phyloP scores from a whole-genome alignment of 2,329 filamentous ascomycete genomes.

The Talaromyces amestolkiae region DNA sequence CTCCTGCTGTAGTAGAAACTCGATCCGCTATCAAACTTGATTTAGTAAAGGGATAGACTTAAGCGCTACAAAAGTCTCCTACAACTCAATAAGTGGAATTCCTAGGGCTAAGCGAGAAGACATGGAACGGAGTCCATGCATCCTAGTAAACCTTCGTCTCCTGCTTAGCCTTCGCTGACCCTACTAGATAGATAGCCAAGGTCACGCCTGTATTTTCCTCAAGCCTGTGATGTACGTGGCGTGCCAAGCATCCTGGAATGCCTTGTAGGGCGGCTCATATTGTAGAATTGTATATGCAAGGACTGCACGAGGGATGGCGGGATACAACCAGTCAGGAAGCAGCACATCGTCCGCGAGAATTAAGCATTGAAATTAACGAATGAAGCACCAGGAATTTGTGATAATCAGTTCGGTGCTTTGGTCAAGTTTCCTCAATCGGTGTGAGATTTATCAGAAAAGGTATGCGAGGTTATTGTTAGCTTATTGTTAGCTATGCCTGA shows the following conservation, averaged over 20 bases:
- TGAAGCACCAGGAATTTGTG: background rate
- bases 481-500: background rate
- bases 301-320: conserved; percentile 15
- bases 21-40: background rate
- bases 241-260: conserved; percentile 18
- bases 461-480: background rate
- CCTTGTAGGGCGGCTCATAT: conserved; percentile 11
- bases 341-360: background rate
- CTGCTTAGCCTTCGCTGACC: background rate
- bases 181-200: background rate
- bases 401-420: background rate
- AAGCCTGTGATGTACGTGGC: conserved; percentile 13
- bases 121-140: background rate
- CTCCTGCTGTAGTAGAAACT: background rate
- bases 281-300: conserved; percentile 19
- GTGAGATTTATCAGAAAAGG: background rate
- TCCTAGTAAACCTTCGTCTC: background rate
- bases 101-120: background rate
- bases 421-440: background rate
- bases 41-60: background rate
- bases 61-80: background rate
- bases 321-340: background rate
- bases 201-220: background rate
- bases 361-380: background rate
- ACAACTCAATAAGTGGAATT: background rate